Percentiles rank a stretch among this genome's conserved stretches.
phyloP scores from a whole-genome alignment of 495 filamentous ascomycete species.

The Penicillium lividum region DNA sequence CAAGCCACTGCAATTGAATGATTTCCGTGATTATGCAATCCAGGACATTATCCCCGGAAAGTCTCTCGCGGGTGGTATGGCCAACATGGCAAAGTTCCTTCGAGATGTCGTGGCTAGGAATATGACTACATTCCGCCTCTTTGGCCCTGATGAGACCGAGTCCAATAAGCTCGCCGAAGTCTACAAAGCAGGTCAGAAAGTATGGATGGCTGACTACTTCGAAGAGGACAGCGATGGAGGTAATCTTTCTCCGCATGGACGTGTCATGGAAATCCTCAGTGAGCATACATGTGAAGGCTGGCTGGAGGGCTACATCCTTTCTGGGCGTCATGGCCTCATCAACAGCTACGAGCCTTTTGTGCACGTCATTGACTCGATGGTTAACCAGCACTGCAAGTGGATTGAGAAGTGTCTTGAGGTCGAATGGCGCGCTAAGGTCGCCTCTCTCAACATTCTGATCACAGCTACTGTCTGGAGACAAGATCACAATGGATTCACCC shows the following conservation, averaged over 20 bases:
- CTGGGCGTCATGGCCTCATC: constrained; percentile 67
- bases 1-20: constrained; percentile 61
- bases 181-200: constrained; percentile 71
- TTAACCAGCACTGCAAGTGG: constrained; percentile 81
- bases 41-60: constrained; percentile 54
- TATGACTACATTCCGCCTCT: constrained; percentile 64
- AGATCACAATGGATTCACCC: constrained; percentile 79
- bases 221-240: constrained; percentile 69
- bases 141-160: constrained; percentile 75
- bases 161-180: constrained; percentile 70
- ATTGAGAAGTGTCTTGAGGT: constrained; percentile 73
- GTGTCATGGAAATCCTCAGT: constrained; percentile 77
- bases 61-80: constrained; percentile 57
- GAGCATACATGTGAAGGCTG: constrained; percentile 77
- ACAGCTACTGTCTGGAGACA: constrained; percentile 76
- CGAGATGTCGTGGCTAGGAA: constrained; percentile 63
- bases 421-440: constrained; percentile 65
- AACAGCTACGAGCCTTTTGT: constrained; percentile 81
- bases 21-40: constrained; percentile 64
- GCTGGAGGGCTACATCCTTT: constrained; percentile 74
- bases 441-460: constrained; percentile 72
- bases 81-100: constrained; percentile 62
- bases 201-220: constrained; percentile 75
- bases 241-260: constrained; percentile 61
- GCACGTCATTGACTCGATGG: constrained; percentile 77